Conservation (phyloP, 176 grass and related monocot genomes). For the Aegilops speltoides region DNA sequence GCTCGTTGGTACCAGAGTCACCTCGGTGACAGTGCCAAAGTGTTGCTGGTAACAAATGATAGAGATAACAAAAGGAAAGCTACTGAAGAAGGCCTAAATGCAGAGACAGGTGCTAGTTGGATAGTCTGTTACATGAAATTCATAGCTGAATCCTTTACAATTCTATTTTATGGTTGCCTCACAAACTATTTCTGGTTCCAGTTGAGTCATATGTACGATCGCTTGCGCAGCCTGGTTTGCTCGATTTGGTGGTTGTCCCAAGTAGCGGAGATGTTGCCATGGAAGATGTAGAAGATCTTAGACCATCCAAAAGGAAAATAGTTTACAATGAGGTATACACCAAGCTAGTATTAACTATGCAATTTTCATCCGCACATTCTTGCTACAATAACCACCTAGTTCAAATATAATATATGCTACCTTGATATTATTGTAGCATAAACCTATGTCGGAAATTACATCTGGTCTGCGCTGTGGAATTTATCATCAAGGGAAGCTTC, state of each 20-base stretch:
- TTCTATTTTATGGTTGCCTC: constrained; percentile 20
- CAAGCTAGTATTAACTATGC: constrained; percentile 24
- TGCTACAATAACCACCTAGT: not conserved
- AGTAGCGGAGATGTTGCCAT: constrained; percentile 71
- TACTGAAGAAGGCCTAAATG: constrained; percentile 78
- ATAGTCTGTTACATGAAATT: constrained; percentile 4
- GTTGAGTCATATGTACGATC: constrained; percentile 93
- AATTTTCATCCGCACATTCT: not conserved
- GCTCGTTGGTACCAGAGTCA: constrained; percentile 96
- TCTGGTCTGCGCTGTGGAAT: constrained; percentile 78
- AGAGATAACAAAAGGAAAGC: constrained; percentile 89
- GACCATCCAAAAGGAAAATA: constrained; percentile 90
- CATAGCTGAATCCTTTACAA: not conserved
- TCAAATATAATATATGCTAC: not conserved
- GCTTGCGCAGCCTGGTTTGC: constrained; percentile 83
- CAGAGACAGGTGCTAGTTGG: constrained; percentile 65
- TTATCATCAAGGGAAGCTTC: constrained; percentile 94
- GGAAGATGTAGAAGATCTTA: constrained; percentile 83
- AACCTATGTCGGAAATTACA: constrained; percentile 97
- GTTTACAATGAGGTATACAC: constrained; percentile 91
- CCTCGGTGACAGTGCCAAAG: constrained; percentile 59
- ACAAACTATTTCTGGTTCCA: constrained; percentile 45
- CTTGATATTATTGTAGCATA: constrained; percentile 69
- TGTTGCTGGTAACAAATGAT: constrained; percentile 91
- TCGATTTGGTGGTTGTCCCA: constrained; percentile 75